Evolutionary conservation across 257 asterid genomes (phyloP).

Genomic region (Solanum chiquidenum): DNA sequence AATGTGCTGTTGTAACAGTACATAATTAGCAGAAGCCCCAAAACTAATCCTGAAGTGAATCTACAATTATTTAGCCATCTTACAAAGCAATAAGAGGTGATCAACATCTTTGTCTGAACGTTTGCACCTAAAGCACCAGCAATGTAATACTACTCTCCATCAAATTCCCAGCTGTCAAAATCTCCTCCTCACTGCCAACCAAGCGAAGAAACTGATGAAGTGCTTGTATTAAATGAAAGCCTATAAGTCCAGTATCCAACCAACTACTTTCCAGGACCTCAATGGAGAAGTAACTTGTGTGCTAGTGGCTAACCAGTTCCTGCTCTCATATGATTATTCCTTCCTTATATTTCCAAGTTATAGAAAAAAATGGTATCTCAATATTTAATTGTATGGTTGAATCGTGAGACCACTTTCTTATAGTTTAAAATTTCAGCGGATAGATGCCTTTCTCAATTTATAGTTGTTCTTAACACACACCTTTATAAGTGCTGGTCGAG

Average conservation of each 20-base stretch:
- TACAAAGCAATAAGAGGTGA: neutral
- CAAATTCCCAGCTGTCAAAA: neutral
- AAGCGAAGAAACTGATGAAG: neutral
- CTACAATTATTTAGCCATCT: neutral
- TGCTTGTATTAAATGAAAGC: neutral
- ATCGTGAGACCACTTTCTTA: neutral
- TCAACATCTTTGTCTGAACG: neutral
- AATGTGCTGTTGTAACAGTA: neutral
- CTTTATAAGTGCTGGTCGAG: neutral
- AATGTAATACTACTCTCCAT: neutral
- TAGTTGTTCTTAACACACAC: neutral
- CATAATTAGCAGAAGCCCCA: neutral
- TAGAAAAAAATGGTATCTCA: neutral
- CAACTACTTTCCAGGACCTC: neutral
- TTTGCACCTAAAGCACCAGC: neutral
- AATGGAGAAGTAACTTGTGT: neutral
- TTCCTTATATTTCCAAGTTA: neutral
- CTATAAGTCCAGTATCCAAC: neutral
- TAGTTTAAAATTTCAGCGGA: neutral
- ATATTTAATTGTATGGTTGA: neutral
- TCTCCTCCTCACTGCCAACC: neutral
- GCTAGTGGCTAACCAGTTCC: neutral
- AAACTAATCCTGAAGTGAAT: neutral
- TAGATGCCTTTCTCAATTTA: neutral
- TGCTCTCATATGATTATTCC: neutral